Base-by-base conservation (phyloP, 2,329 filamentous ascomycete genomes). In the Parascedosporium putredinis region DNA sequence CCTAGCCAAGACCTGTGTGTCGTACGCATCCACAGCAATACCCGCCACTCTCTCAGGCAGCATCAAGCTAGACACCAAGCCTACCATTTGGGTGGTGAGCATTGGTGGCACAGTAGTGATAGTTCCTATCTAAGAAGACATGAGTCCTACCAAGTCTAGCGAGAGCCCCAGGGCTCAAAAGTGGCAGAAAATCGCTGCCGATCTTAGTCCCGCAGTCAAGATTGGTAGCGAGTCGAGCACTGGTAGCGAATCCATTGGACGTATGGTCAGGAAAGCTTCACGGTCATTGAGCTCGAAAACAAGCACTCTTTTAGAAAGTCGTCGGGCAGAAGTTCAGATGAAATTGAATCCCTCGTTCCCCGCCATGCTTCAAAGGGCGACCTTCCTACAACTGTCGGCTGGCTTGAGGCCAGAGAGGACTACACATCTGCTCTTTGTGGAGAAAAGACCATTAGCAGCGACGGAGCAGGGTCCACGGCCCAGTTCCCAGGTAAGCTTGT, bases 401-500 rank as follows among this genome's bases (percentile, higher is more conserved):
- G n/a, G 25, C 24, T 27, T 12, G 33, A 40, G 12, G 12, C 10
- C 6, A 34, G 18, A 12, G 22, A 27, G 36, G 5, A 7, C 18
- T 4, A 20, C 14, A 14, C 9, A 7, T 24, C 10, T 27, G 23
- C 6, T 16, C 18, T 9, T 3, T 25, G 5, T 27, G 31, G 12
- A 23, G 40, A 29, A 24, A 24, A 22, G 18, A 12, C 7, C 18
- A 20, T n/a, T 14, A 18, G 14, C 10, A 38, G 20, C 23, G 46
- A 48, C n/a, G 25, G 23, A 5, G n/a, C 23, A 16, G 20, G 8
- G 14, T 48, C 46, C 4, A 42, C 47, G n/a, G 14, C 43, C 24
- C 29, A 25, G n/a, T 49, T 49, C 18, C 22, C 47, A 31, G 33
- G 47, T 49, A 43, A 43, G 47, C 27, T 14, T 25, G 16, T n/a